Conservation (phyloP, 768 basidiomycete species). For the Exidia glandulosa region DNA sequence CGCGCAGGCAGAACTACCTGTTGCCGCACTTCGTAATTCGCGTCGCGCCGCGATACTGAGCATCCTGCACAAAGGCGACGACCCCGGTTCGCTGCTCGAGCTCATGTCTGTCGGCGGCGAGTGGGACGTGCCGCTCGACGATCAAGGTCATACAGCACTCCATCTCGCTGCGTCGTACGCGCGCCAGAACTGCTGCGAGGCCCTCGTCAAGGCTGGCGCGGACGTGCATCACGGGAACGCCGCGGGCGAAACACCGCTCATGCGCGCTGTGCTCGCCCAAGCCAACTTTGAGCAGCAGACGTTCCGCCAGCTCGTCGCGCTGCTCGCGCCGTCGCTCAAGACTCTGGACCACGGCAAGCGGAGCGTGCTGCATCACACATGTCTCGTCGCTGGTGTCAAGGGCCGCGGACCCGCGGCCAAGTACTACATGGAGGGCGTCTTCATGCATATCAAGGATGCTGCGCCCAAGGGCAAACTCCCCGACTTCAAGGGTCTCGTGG, state of each 20-base stretch:
- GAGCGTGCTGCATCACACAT: constrained; percentile 84
- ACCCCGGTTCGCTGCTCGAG: constrained; percentile 49
- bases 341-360: constrained; percentile 82
- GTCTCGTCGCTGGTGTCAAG: constrained; percentile 82
- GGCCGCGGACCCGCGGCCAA: constrained; percentile 74
- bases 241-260: constrained; percentile 88
- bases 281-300: constrained; percentile 71
- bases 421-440: constrained; percentile 85
- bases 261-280: constrained; percentile 83
- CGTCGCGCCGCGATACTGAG: constrained; percentile 54
- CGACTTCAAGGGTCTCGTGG: constrained; percentile 70
- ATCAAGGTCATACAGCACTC: constrained; percentile 87
- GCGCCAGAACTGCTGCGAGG: constrained; percentile 51
- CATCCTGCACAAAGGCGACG: constrained; percentile 58
- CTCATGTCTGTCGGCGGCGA: constrained; percentile 32
- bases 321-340: constrained; percentile 63
- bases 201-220: constrained; percentile 66
- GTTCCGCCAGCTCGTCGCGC: constrained; percentile 54
- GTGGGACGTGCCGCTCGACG: constrained; percentile 80
- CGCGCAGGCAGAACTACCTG: constrained; percentile 44
- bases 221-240: constrained; percentile 88
- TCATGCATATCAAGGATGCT: constrained; percentile 76
- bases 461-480: constrained; percentile 43
- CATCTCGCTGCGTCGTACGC: constrained; percentile 88
- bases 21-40: constrained; percentile 35